These are phyloP conservation scores for Roridomyces roridus DNA, from an alignment of 768 basidiomycete genomes.

Conservation along the genomic window DNA sequence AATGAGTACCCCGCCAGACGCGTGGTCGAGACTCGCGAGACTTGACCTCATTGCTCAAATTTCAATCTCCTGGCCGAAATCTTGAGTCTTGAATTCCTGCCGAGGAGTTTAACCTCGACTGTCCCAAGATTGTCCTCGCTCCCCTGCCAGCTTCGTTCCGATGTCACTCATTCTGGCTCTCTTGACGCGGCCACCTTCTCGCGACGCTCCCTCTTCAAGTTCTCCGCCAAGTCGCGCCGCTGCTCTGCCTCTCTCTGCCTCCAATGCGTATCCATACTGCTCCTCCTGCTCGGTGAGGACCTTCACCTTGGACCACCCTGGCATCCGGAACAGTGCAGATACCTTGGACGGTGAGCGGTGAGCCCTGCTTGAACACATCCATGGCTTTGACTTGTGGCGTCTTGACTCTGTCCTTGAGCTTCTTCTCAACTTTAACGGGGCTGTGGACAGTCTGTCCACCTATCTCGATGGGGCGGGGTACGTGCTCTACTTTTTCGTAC, in stretches of 20 bases:
- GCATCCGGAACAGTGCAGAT: constrained; percentile 1
- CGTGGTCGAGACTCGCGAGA: too few relatives aligned
- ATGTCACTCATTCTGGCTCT: constrained; percentile 15
- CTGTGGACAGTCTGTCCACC: too few relatives aligned
- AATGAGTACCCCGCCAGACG: too few relatives aligned
- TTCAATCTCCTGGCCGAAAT: too few relatives aligned
- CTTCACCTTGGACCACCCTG: constrained; percentile 12
- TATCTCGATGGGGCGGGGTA: too few relatives aligned
- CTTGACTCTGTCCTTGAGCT: constrained; percentile 5
- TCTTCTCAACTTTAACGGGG: too few relatives aligned
- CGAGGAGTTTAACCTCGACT: too few relatives aligned
- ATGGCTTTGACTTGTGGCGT: constrained; percentile 4
- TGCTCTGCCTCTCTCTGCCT: constrained; percentile 3
- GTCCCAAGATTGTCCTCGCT: too few relatives aligned
- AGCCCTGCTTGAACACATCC: background rate
- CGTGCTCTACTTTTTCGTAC: too few relatives aligned
- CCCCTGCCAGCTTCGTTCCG: too few relatives aligned
- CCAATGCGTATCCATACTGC: background rate
- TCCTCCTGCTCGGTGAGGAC: constrained; percentile 9
- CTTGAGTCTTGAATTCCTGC: too few relatives aligned
- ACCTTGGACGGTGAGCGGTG: constrained; percentile 2
- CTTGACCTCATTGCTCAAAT: too few relatives aligned
- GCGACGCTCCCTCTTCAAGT: background rate
- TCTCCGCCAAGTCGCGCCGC: background rate
- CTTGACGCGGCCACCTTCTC: background rate